A percentile compares a stretch with the other conserved stretches of the same genome.
Conservation (phyloP, 805 yeast species). For the Tanozyma kutaoensis region DNA sequence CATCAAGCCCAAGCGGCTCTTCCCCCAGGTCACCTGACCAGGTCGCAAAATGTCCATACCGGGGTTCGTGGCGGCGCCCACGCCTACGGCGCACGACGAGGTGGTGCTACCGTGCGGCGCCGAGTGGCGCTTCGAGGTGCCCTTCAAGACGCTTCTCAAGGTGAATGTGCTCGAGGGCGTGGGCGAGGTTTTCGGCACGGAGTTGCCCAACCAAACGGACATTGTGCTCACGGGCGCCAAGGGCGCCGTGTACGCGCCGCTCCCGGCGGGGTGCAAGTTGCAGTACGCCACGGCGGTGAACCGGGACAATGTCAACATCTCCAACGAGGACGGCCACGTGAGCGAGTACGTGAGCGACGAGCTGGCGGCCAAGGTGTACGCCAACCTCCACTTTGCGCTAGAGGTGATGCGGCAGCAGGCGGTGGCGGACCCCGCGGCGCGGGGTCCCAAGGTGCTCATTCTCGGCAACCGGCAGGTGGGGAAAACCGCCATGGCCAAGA, state of each 20-base stretch:
- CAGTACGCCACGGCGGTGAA: conserved; percentile 25
- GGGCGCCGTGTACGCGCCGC: conserved; percentile 24
- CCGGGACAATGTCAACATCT: conserved; percentile 11
- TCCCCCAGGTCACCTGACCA: no score
- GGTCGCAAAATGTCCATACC: conserved; percentile 7
- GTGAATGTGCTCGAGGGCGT: conserved; percentile 49
- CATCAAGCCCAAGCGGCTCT: no score
- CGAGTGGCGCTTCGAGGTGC: conserved; percentile 74
- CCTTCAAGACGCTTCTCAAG: conserved; percentile 33
- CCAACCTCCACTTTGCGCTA: conserved; percentile 64
- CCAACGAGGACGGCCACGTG: conserved; percentile 22
- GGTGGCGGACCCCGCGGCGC: conserved; percentile 10
- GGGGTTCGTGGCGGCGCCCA: conserved; percentile 4
- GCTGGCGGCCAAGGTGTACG: conserved; percentile 46
- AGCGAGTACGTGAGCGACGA: conserved; percentile 62
- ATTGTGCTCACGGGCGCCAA: conserved; percentile 23
- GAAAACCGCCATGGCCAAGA: conserved; percentile 62
- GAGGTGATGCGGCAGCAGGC: conserved; percentile 36
- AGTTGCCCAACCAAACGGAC: conserved; percentile 60
- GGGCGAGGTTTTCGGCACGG: conserved; percentile 91
- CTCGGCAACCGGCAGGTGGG: conserved; percentile 68
- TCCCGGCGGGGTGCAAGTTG: conserved; percentile 51
- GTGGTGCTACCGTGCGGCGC: conserved; percentile 21
- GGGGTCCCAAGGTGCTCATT: conserved; percentile 51
- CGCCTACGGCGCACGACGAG: conserved; percentile 5